Conservation (phyloP, 345 rosid species). For the Eucalyptus tenuipes region DNA sequence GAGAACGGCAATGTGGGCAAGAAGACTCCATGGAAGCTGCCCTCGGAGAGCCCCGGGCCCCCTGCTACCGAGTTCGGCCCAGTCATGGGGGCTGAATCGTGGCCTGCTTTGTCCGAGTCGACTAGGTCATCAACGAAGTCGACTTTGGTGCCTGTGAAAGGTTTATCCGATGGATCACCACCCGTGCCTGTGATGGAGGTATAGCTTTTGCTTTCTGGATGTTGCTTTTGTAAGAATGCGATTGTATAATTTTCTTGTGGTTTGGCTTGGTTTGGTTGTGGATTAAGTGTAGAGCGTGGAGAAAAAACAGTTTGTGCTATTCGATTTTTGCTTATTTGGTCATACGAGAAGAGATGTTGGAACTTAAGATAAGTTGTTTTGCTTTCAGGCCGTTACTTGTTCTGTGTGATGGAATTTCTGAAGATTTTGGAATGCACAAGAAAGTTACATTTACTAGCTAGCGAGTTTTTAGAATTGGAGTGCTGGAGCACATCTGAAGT, state of each 20-base stretch:
- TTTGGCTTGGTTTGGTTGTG: background rate
- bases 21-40: constrained; percentile 67
- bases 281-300: background rate
- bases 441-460: background rate
- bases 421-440: background rate
- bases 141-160: constrained; percentile 23
- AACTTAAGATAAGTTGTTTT: background rate
- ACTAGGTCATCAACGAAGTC: constrained; percentile 35
- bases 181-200: constrained; percentile 25
- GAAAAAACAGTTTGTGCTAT: background rate
- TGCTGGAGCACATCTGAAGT: background rate
- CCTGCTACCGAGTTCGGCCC: constrained; percentile 25
- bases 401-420: background rate
- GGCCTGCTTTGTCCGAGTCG: constrained; percentile 65
- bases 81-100: constrained; percentile 44
- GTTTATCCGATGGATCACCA: constrained; percentile 31
- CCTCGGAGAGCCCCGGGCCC: constrained; percentile 25
- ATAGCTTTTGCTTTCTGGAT: background rate
- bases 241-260: background rate
- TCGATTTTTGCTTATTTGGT: background rate
- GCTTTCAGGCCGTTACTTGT: background rate
- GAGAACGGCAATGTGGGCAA: constrained; percentile 52
- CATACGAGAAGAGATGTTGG: background rate
- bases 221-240: background rate
- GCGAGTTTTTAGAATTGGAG: background rate